phyloP scores from a whole-genome alignment of 768 basidiomycete species.

The Cyclocybe aegerita region DNA sequence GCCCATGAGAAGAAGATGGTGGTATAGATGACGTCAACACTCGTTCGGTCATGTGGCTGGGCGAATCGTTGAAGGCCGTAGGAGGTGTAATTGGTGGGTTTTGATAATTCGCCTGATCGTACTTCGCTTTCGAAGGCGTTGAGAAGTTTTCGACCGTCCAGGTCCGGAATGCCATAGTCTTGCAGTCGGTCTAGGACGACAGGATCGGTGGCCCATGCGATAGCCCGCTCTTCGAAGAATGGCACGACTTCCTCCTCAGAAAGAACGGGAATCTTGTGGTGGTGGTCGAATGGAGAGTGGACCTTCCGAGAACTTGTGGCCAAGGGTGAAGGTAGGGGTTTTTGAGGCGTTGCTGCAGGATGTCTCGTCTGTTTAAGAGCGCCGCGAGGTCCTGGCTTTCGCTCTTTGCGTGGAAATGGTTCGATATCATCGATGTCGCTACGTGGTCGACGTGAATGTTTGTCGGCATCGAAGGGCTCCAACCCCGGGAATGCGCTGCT shows the following conservation, averaged over 20 bases:
- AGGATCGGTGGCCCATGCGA: conserved; percentile 34
- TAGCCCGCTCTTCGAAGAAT: conserved; percentile 37
- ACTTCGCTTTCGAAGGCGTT: conserved; percentile 39
- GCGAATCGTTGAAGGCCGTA: conserved; percentile 46
- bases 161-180: conserved; percentile 46
- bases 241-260: conserved; percentile 7
- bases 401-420: too few relatives aligned
- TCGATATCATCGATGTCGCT: too few relatives aligned
- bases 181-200: conserved; percentile 38
- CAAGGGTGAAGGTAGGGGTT: not conserved
- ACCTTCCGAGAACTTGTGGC: not conserved
- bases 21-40: conserved; percentile 49
- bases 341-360: not conserved
- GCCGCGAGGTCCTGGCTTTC: too few relatives aligned
- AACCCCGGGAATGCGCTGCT: too few relatives aligned
- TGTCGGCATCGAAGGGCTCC: too few relatives aligned
- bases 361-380: too few relatives aligned
- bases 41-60: conserved; percentile 22
- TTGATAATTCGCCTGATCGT: conserved; percentile 29
- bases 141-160: conserved; percentile 41
- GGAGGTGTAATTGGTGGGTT: conserved; percentile 23
- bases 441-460: too few relatives aligned
- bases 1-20: conserved; percentile 57
- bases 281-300: not conserved
- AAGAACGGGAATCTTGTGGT: conserved; percentile 5